Evolutionary conservation across 2,329 filamentous ascomycete species (phyloP).

Genomic region (Talaromyces islandicus): DNA sequence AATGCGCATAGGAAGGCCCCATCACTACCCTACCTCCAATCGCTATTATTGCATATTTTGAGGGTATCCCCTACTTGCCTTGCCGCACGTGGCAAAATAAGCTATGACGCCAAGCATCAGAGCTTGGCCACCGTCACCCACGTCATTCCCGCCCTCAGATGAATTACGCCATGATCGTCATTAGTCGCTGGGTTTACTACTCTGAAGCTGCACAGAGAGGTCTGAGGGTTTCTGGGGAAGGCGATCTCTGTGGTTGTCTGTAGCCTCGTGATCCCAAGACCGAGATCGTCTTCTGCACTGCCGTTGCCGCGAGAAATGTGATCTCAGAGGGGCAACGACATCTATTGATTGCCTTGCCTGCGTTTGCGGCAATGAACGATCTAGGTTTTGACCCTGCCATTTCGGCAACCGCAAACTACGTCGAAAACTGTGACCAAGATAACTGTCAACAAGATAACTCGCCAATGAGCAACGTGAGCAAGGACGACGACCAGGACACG

Average conservation of each 20-base stretch:
- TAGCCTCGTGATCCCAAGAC: background rate
- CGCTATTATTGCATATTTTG: background rate
- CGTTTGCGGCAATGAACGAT: slow-evolving; percentile 40
- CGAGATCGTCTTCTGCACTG: background rate
- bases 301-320: background rate
- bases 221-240: background rate
- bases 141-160: background rate
- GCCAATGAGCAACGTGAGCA: slow-evolving; percentile 23
- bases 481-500: slow-evolving; percentile 27
- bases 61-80: background rate
- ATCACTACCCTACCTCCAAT: background rate
- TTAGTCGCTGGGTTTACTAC: background rate
- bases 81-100: background rate
- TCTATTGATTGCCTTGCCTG: background rate
- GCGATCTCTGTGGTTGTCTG: background rate
- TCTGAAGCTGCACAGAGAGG: no score
- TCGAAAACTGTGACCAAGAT: slow-evolving; percentile 32
- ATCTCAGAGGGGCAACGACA: background rate
- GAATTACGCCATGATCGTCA: background rate
- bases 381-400: slow-evolving; percentile 49
- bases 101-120: background rate
- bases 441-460: slow-evolving; percentile 34
- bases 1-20: background rate
- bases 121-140: background rate
- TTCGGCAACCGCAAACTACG: slow-evolving; percentile 37